Percentiles rank a stretch among this genome's conserved stretches.
Conservation (phyloP, 371 early-diverging fungal genomes). For the Mortierella sp. region DNA sequence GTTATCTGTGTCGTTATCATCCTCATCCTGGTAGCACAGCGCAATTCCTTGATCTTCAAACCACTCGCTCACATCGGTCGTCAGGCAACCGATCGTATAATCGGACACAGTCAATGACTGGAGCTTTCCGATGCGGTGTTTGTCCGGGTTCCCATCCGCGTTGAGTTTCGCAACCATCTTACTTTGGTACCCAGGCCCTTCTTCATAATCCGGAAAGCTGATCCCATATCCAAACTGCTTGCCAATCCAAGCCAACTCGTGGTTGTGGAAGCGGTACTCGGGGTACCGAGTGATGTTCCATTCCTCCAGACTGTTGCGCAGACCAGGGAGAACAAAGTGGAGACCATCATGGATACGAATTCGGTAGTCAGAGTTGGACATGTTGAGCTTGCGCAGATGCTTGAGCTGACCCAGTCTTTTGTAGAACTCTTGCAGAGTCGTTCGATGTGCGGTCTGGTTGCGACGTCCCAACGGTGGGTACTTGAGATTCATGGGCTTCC, state of each 20-base stretch:
- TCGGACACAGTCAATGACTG: background rate
- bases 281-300: slow-evolving; percentile 12
- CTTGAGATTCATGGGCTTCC: background rate
- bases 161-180: too few species aligned
- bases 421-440: slow-evolving; percentile 14
- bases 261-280: background rate
- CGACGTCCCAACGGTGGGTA: background rate
- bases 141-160: too few species aligned
- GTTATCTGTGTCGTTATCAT: background rate
- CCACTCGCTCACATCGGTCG: slow-evolving; percentile 14
- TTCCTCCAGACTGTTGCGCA: slow-evolving; percentile 1
- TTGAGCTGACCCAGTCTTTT: slow-evolving; percentile 9
- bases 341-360: slow-evolving; percentile 26
- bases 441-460: background rate
- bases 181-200: too few species aligned
- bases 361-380: slow-evolving; percentile 13
- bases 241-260: slow-evolving; percentile 20
- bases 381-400: slow-evolving; percentile 13
- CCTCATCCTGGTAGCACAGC: background rate
- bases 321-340: slow-evolving; percentile 12
- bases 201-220: background rate
- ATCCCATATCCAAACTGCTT: slow-evolving; percentile 26
- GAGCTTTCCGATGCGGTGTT: slow-evolving; percentile 13
- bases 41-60: slow-evolving; percentile 11
- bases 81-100: slow-evolving; percentile 5